Percentiles rank a stretch among this genome's conserved stretches.
Conservation (phyloP, 2,329 filamentous ascomycete species). For the Fusarium udum region DNA sequence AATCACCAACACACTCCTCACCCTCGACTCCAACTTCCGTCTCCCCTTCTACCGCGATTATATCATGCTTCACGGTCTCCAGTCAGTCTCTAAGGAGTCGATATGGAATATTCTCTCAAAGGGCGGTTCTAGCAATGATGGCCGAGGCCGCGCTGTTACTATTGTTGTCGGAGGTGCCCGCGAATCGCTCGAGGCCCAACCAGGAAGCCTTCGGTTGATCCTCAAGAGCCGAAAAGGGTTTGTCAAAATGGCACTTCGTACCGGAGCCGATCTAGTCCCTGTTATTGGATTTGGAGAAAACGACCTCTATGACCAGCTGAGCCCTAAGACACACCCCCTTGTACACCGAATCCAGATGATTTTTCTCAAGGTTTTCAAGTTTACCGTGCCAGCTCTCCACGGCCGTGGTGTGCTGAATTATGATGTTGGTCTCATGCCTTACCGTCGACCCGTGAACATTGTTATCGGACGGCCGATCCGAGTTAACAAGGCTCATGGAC, state of each 20-base stretch:
- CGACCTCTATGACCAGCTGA: constrained; percentile 91
- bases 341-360: constrained; percentile 85
- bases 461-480: constrained; percentile 86
- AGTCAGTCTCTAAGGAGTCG: constrained; percentile 88
- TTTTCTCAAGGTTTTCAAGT: constrained; percentile 86
- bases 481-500: constrained; percentile 66
- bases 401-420: constrained; percentile 96
- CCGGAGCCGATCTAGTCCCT: constrained; percentile 92
- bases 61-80: constrained; percentile 85
- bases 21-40: constrained; percentile 94
- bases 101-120: constrained; percentile 88
- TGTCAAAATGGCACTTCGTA: constrained; percentile 89
- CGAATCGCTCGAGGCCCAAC: constrained; percentile 89
- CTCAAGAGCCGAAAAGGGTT: constrained; percentile 89
- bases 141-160: constrained; percentile 94
- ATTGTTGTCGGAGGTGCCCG: constrained; percentile 94
- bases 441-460: constrained; percentile 85
- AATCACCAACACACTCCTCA: constrained; percentile 92
- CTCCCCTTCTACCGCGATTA: constrained; percentile 96
- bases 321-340: constrained; percentile 77
- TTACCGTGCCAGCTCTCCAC: constrained; percentile 90
- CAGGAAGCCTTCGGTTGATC: constrained; percentile 79
- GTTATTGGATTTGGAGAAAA: constrained; percentile 96
- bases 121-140: constrained; percentile 79
- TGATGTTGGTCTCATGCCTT: constrained; percentile 95